Base-by-base conservation (phyloP, 78 protist species). In the Cavenderia fasciculata region DNA sequence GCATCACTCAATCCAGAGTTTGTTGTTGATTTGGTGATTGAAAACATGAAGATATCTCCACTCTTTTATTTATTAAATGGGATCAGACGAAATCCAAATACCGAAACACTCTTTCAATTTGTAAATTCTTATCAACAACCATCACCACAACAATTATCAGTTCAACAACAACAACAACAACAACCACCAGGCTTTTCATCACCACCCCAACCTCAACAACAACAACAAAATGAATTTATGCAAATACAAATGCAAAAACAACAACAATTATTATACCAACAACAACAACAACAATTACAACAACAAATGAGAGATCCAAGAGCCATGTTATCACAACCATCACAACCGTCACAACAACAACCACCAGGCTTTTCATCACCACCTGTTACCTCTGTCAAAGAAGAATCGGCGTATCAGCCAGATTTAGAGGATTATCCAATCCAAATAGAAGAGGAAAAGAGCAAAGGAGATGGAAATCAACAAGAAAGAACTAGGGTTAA, bases 101-200 rank as follows among this genome's bases (percentile, higher is more conserved):
- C 78, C 7, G 69, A 82, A 31, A 56, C 52, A 59, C 18, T 82
- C 21, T 68, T 36, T 31, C 51, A 69, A 57, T 82, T 82, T 82
- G 77, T 82, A 82, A 71, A 82, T 69, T 82, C 90, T 4, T 82
- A 82, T 68, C 69, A 75, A 61, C 44, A 57, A 25, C 69, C 69
- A 57, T 33, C n/a, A 0, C 61, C 27, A 38, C 66, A 18, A 52
- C 85, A 52, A 52, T 44, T 16, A 33, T 18, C 47, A 23, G 52
- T 19, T 40, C 36, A 72, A 10, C 25, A 23, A 72, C 16, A 19
- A 8, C 75, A 23, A 69, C 57, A 1, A 51, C 57, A 3, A 4
- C 5, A 7, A 18, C 29, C 8, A 12, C 29, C 8, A 54, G 14
- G 7, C 5, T 23, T 4, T 18, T 47, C 33, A 12, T 33, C 33